Percentiles rank a stretch among this genome's conserved stretches.
phyloP scores from a whole-genome alignment of 345 rosid species.

The Citropsis articulata region DNA sequence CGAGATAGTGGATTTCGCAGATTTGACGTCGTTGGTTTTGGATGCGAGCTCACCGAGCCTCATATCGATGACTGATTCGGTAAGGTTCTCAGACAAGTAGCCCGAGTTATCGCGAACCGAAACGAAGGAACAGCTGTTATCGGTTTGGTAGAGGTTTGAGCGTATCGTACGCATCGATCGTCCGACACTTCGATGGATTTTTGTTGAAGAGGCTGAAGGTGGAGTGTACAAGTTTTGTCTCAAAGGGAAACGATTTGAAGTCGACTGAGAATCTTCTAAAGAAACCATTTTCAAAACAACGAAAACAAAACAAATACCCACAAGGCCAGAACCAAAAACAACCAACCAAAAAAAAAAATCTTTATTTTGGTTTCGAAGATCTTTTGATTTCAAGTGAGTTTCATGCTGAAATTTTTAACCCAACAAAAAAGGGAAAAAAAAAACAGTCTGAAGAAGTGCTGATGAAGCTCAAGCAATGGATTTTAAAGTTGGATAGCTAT shows the following conservation, averaged over 20 bases:
- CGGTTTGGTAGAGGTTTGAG: constrained; percentile 54
- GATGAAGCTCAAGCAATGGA: neutral
- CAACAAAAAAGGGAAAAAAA: neutral
- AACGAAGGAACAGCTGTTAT: constrained; percentile 44
- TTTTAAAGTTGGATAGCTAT: constrained; percentile 12
- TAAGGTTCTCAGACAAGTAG: constrained; percentile 62
- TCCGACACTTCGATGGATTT: constrained; percentile 55
- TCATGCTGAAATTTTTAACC: constrained; percentile 20
- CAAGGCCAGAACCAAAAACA: neutral
- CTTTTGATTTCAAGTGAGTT: constrained; percentile 4
- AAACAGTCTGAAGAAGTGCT: constrained; percentile 4
- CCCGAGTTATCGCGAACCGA: constrained; percentile 40
- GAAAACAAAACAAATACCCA: neutral
- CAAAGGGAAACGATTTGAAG: constrained; percentile 61
- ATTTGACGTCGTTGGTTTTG: constrained; percentile 24
- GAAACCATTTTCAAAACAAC: constrained; percentile 51
- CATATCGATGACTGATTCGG: constrained; percentile 88
- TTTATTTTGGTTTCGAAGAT: neutral
- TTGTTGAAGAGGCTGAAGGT: constrained; percentile 36
- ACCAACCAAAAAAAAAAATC: neutral
- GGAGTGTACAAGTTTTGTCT: constrained; percentile 37
- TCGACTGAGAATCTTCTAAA: constrained; percentile 56
- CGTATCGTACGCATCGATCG: constrained; percentile 93
- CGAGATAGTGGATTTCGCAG: constrained; percentile 36
- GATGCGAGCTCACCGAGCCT: constrained; percentile 79